Evolutionary conservation across 352 stramenopile species (phyloP).

Genomic region (Pythium brachiatum): DNA sequence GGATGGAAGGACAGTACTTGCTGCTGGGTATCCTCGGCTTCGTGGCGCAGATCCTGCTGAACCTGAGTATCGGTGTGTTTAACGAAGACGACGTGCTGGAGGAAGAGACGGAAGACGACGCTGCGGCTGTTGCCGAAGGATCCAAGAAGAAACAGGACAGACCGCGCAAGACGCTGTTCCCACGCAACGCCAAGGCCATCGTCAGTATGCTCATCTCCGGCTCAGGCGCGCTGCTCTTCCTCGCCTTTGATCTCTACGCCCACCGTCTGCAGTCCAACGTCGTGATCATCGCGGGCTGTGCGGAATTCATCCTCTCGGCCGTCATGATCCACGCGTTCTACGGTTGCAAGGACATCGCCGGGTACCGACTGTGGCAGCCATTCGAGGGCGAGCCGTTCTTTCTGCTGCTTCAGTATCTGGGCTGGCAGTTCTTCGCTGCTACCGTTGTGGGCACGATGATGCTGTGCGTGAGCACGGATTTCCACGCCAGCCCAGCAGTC

Average conservation of each 20-base stretch:
- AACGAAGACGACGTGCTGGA: constrained; percentile 22
- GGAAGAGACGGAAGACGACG: background rate
- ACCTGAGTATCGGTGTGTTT: constrained; percentile 53
- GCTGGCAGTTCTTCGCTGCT: constrained; percentile 56
- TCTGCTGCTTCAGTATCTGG: constrained; percentile 57
- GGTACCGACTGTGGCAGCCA: constrained; percentile 50
- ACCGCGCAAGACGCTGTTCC: constrained; percentile 24
- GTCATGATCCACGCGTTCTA: constrained; percentile 54
- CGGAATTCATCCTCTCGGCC: constrained; percentile 42
- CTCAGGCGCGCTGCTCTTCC: constrained; percentile 42
- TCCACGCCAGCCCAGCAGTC: constrained; percentile 7
- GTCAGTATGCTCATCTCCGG: constrained; percentile 47
- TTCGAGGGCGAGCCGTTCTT: constrained; percentile 54
- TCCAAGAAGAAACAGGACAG: constrained; percentile 1
- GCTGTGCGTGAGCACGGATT: constrained; percentile 29
- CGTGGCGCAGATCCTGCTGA: constrained; percentile 53
- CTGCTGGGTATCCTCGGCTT: constrained; percentile 50
- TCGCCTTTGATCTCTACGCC: constrained; percentile 39
- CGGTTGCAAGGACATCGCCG: constrained; percentile 43
- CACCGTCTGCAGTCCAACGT: constrained; percentile 32
- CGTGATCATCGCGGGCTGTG: constrained; percentile 32
- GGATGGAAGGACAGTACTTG: constrained; percentile 54
- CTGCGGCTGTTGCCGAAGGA: background rate
- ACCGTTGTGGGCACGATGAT: constrained; percentile 38
- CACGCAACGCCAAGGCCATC: constrained; percentile 45